These are phyloP conservation scores for Thermothielavioides terrestris DNA, from an alignment of 495 filamentous ascomycete genomes.

Conservation along the genomic window DNA sequence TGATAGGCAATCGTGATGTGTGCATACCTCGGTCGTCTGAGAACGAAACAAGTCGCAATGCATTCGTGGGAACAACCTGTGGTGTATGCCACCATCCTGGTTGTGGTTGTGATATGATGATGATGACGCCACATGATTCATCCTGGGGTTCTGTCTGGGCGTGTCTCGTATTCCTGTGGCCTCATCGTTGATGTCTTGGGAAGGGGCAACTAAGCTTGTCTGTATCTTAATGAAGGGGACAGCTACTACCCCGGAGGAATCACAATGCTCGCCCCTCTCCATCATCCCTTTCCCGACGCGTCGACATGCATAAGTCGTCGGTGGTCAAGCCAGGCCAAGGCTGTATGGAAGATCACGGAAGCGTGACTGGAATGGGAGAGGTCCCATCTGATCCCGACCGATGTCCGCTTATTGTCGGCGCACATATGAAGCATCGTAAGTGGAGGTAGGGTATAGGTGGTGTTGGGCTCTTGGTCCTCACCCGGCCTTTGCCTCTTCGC, in stretches of 20 bases:
- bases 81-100: no score
- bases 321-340: not conserved
- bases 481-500: not conserved
- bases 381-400: not conserved
- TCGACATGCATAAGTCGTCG: constrained; percentile 7
- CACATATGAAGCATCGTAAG: not conserved
- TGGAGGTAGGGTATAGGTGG: not conserved
- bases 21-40: no score
- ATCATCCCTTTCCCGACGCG: not conserved
- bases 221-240: not conserved
- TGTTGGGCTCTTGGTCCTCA: not conserved
- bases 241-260: no score
- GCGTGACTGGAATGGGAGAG: not conserved
- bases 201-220: not conserved
- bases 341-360: constrained; percentile 7
- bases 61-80: no score
- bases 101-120: no score
- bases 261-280: not conserved
- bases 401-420: not conserved
- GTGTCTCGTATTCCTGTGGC: no score
- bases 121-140: no score
- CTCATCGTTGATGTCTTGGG: not conserved
- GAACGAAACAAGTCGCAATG: no score
- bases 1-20: no score
- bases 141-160: no score